Evolutionary conservation across 805 yeast species (phyloP).

Genomic region (Kregervanrija pseudodelftensis): DNA sequence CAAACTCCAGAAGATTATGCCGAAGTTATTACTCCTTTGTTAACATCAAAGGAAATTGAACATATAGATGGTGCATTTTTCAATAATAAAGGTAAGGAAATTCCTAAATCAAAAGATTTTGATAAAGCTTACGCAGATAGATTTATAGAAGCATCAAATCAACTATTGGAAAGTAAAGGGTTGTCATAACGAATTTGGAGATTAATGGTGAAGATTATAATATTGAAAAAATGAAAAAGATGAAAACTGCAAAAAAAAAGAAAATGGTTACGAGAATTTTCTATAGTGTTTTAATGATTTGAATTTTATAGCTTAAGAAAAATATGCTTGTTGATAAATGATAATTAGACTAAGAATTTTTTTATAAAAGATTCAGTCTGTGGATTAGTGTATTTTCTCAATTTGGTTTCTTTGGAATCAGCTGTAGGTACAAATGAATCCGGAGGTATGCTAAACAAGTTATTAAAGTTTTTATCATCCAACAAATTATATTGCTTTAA

Average conservation of each 20-base stretch:
- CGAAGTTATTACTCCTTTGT: slow-evolving; percentile 22
- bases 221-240: too few species aligned
- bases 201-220: too few species aligned
- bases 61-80: slow-evolving; percentile 24
- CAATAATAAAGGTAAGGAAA: slow-evolving; percentile 24
- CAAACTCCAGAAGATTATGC: slow-evolving; percentile 31
- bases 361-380: slow-evolving; percentile 20
- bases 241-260: neutral
- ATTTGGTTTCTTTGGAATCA: slow-evolving; percentile 5
- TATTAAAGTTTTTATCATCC: slow-evolving; percentile 3
- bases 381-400: slow-evolving; percentile 18
- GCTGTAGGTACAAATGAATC: slow-evolving; percentile 19
- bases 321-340: too few species aligned
- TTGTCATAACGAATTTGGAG: neutral
- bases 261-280: neutral
- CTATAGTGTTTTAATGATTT: neutral
- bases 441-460: slow-evolving; percentile 11
- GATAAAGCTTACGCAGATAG: slow-evolving; percentile 24
- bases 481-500: slow-evolving; percentile 4
- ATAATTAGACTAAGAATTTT: slow-evolving; percentile 6
- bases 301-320: neutral
- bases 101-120: slow-evolving; percentile 24
- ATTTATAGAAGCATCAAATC: slow-evolving; percentile 20
- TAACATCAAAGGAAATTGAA: slow-evolving; percentile 26
- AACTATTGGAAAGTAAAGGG: slow-evolving; percentile 15